Base-by-base conservation (phyloP, 768 basidiomycete genomes). In the Naganishia kalamii region DNA sequence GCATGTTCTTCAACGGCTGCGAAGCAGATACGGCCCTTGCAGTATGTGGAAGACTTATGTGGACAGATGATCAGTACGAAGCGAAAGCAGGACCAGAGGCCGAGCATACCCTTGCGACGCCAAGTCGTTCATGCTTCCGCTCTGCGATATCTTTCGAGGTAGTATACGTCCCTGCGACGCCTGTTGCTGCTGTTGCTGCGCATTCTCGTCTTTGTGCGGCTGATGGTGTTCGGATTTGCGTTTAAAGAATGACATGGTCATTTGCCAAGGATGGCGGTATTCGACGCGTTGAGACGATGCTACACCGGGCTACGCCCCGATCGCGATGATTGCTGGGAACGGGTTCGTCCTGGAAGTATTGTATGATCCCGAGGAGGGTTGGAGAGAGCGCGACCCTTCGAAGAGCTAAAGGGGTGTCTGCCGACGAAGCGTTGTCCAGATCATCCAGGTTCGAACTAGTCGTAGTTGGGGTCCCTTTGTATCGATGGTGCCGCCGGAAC, bases 151-250 rank as follows among this genome's bases (percentile, higher is more conserved):
- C 54, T 40, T 57, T 25, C 21, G 54, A 2, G 35, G 40, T 25
- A 37, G 37, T n/a, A n/a, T n/a, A 40, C 54, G 54, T 6, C 21
- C 54, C n/a, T 57, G 23, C 17, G 33, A 25, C 15, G 21, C 35
- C 27, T 37, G 54, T 2, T 37, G 27, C 23, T 57, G 33, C 54
- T 23, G 54, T 40, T 37, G 35, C 54, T 57, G 54, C 12, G n/a
- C 37, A 19, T 57, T 57, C 13, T 57, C 54, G 40, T 57, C 54
- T 15, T 27, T 19, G 35, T 57, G 54, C 23, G 37, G 21, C 27
- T 37, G 49, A 52, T 64, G 63, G 15, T 64, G 63, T 10, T 64
- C 63, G 51, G 41, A 43, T 48, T 64, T 64, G 11, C 63, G 37
- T 25, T 64, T 64, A 41, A 64, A 64, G 51, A 64, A 41, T 25